Evolutionary conservation across 306 rosid species (phyloP).

Genomic region (Pyrus pyrifolia): DNA sequence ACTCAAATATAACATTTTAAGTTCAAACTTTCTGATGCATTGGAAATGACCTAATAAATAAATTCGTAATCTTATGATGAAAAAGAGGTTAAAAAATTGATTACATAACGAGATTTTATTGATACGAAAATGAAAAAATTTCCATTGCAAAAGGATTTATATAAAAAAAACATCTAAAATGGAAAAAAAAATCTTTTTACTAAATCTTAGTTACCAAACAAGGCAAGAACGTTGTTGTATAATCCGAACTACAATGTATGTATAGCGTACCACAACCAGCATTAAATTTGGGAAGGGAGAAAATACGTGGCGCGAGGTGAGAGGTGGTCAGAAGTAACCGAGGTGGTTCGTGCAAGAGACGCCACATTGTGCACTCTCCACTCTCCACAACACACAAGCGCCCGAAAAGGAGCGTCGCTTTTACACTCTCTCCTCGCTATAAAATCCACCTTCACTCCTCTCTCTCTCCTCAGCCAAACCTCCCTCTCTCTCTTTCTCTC

Average conservation of each 20-base stretch:
- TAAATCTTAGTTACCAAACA: neutral
- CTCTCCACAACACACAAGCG: slow-evolving; percentile 26
- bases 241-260: neutral
- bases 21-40: neutral
- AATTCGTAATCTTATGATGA: neutral
- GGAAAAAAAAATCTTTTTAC: neutral
- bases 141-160: neutral
- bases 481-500: slow-evolving; percentile 19
- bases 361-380: slow-evolving; percentile 31
- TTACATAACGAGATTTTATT: too few relatives aligned
- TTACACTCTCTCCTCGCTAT: slow-evolving; percentile 27
- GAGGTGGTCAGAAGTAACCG: slow-evolving; percentile 19
- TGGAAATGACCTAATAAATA: neutral
- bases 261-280: neutral
- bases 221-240: neutral
- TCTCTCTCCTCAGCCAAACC: slow-evolving; percentile 13
- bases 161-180: neutral
- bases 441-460: slow-evolving; percentile 4
- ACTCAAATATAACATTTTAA: neutral
- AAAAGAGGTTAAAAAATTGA: too few relatives aligned
- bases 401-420: slow-evolving; percentile 57
- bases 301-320: slow-evolving; percentile 23
- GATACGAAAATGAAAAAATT: neutral
- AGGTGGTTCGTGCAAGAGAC: slow-evolving; percentile 42
- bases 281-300: neutral